These are phyloP conservation scores for Dactylellina cionopaga DNA, from an alignment of 2,329 filamentous ascomycete genomes.

Conservation along the genomic window DNA sequence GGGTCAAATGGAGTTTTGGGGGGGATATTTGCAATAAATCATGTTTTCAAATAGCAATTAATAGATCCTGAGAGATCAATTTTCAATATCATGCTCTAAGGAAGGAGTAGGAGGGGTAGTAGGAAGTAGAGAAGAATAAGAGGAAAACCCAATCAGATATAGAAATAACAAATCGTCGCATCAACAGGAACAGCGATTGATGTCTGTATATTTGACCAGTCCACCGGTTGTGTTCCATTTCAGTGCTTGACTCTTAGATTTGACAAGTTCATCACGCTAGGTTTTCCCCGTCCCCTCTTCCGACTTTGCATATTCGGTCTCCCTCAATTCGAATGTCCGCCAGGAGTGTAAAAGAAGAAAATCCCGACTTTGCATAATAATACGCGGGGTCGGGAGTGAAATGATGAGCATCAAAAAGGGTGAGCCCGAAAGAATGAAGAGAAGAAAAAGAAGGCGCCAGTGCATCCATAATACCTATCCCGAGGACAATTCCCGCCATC, in stretches of 20 bases:
- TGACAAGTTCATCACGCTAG: conserved; percentile 83
- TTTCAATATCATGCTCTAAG: neutral
- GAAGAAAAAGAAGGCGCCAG: conserved; percentile 58
- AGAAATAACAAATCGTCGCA: conserved; percentile 45
- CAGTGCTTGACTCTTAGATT: conserved; percentile 99
- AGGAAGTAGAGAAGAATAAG: neutral
- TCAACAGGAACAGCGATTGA: conserved; percentile 40
- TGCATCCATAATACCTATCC: neutral
- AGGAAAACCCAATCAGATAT: conserved; percentile 44
- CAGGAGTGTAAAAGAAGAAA: conserved; percentile 54
- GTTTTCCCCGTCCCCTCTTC: conserved; percentile 1
- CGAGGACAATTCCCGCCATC: neutral
- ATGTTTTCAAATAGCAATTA: neutral
- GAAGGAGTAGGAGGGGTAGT: neutral
- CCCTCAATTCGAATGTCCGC: conserved; percentile 61
- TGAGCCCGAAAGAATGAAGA: conserved; percentile 67
- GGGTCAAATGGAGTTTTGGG: neutral
- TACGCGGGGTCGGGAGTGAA: conserved; percentile 59
- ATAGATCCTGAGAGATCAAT: neutral
- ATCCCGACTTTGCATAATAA: neutral
- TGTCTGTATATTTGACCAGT: conserved; percentile 53
- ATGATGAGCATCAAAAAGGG: conserved; percentile 49
- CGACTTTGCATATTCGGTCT: neutral
- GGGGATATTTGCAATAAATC: neutral
- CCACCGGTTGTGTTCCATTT: conserved; percentile 60